Base-by-base conservation (phyloP, 805 yeast species). In the Ogataea paraovalis region DNA sequence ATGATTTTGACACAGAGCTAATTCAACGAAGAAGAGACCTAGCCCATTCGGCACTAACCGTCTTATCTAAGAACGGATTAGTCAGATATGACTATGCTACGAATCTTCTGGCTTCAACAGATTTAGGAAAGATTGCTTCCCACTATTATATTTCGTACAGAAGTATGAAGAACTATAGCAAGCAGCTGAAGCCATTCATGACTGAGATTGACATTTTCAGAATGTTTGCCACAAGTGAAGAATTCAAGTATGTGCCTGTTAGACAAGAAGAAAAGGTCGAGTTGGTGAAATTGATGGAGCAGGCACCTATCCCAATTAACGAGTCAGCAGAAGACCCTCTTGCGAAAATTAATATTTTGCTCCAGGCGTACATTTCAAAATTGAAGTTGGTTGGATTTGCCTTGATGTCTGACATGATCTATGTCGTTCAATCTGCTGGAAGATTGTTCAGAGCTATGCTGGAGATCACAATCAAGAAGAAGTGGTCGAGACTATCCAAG, bases 381-480 rank as follows among this genome's bases (percentile, higher is more conserved):
- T 69, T 91, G 21, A 69, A 73, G 9, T 70, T 94, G 16, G 94
- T 86, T 0, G 98, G 98, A 0, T 87, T 88, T 69, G 97, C 97
- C 0, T 67, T 95, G 50, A 81, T 85, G 76, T 82, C 96, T 0
- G 99, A 94, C 69, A 89, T 91, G 96, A 75, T 88, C 3, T 94
- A 87, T 61, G 80, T 94, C 37, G 86, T 94, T 0, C 98, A 94
- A 65, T 88, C 95, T 37, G 97, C 97, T 1, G 92, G 95, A 3
- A 76, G 99, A 60, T 66, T 94, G 34, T 71, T 91, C 47, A 70
- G 97, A 48, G 97, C 98, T 0, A 76, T 95, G 52, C 82, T 78
- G 62, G 97, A 92, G 60, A 79, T 94, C 30, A 78, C 87, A 9
- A 55, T 87, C 41, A 72, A 75, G 45, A 86, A 83, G 54, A 75